phyloP scores from a whole-genome alignment of 2,329 filamentous ascomycete genomes.

The Biscogniauxia marginata region DNA sequence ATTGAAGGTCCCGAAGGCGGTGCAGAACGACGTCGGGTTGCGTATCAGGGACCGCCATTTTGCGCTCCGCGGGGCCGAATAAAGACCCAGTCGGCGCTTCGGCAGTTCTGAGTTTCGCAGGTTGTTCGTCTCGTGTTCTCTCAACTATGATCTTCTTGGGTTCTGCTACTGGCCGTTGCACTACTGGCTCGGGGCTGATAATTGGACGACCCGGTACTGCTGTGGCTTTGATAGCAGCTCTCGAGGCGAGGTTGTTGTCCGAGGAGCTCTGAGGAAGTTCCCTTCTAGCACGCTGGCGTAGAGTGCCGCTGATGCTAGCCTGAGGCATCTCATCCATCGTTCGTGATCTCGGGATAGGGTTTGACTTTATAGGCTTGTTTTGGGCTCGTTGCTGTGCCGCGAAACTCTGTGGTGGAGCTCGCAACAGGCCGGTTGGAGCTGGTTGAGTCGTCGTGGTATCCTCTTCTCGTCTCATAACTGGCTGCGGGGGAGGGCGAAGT shows the following conservation, averaged over 20 bases:
- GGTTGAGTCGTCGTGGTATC: conserved; percentile 34
- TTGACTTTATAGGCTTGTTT: conserved; percentile 40
- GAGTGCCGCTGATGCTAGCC: conserved; percentile 28
- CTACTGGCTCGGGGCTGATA: conserved; percentile 2
- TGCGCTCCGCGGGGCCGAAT: conserved; percentile 55
- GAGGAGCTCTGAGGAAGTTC: conserved; percentile 28
- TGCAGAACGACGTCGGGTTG: conserved; percentile 58
- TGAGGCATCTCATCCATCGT: conserved; percentile 33
- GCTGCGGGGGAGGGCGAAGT: conserved; percentile 34
- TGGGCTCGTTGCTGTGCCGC: conserved; percentile 64
- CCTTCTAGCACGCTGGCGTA: conserved; percentile 29
- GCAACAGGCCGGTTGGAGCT: conserved; percentile 44
- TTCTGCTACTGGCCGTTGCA: conserved; percentile 7
- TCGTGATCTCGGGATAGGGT: conserved; percentile 29
- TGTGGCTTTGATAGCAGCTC: conserved; percentile 13
- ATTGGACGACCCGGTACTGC: conserved; percentile 8
- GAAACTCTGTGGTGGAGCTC: conserved; percentile 62
- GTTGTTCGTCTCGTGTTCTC: conserved; percentile 1
- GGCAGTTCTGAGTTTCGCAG: conserved; percentile 19
- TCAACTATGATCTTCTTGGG: conserved; percentile 1
- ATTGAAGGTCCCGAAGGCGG: conserved; percentile 55
- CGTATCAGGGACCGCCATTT: conserved; percentile 50
- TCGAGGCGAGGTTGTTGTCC: conserved; percentile 23
- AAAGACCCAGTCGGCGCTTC: conserved; percentile 44
- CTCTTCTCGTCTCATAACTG: conserved; percentile 34